Evolutionary conservation across 2,329 filamentous ascomycete species (phyloP), one percentile per base, ranked within the genome.

Genomic region (Verticillium isaacii): DNA sequence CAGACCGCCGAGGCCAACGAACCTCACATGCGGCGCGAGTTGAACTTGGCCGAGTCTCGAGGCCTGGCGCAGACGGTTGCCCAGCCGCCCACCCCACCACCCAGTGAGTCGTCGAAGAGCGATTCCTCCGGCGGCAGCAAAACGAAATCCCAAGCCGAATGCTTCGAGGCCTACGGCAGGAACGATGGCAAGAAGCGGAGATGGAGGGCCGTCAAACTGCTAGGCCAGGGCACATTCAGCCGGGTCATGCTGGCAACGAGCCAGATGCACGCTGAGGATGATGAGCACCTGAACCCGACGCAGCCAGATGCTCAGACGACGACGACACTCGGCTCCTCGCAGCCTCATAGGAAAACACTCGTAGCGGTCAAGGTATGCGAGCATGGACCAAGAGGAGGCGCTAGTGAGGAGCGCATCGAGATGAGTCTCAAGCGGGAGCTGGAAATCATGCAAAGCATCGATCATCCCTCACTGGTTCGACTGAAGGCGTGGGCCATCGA

Each of bases 291-390:
- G 29, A 23, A 29, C n/a, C 54, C 32, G 12, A 8, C 23, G 15
- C 80, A 69, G 80, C 82, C 72, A 72, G 76, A 50, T 9, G 34
- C 9, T 9, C 23, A 34, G 19, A 11, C 57, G 39, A 55, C 23
- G 15, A 80, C 69, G 15, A 80, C 69, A 80, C 82, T 72, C 72
- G 76, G 50, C 65, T 72, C 63, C n/a, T 67, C 66, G 60, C 73
- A 60, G 63, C 66, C 64, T 57, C 75, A 91, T 65, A 87, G 88
- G n/a, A 90, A 89, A 70, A 91, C 91, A 59, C 80, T 99, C 15
- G 95, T 98, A 3, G 95, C 95, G 1, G 88, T 99, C 71, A 99
- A 99, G 75, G 88, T 99, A 55, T 94, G 96, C 72, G 92, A 97
- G 74, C 93, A 97, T 75, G 95, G 94, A 3, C 94, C 95, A 1